Percentiles rank a stretch among this genome's conserved stretches.
Conservation (phyloP, 805 yeast species). For the Yamadazyma philogaea region DNA sequence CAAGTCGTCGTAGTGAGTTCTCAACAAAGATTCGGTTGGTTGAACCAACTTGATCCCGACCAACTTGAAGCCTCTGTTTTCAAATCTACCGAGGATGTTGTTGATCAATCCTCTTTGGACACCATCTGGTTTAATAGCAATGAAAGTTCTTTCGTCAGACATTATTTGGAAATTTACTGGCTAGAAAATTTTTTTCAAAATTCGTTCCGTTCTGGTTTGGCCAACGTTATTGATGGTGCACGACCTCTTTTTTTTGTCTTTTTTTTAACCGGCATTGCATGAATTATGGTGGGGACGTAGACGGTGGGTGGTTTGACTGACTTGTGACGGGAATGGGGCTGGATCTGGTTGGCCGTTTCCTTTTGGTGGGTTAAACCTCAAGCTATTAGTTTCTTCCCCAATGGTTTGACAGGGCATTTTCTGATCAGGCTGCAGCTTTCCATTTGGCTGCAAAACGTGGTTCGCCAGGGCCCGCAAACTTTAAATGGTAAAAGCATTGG, state of each 20-base stretch:
- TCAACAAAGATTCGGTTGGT: constrained; percentile 83
- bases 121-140: constrained; percentile 98
- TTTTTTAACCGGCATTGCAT: too few species aligned
- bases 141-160: constrained; percentile 84
- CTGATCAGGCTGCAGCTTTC: too few species aligned
- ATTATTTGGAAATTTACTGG: constrained; percentile 22
- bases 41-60: constrained; percentile 90
- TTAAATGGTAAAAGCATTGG: too few species aligned
- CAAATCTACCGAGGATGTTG: constrained; percentile 88
- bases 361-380: too few species aligned
- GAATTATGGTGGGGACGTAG: too few species aligned
- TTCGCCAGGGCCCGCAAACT: background rate
- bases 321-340: too few species aligned
- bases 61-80: constrained; percentile 95
- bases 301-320: too few species aligned
- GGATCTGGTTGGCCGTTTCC: too few species aligned
- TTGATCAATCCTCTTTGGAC: constrained; percentile 98
- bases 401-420: too few species aligned
- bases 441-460: background rate
- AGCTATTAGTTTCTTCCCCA: too few species aligned
- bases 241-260: too few species aligned
- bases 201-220: background rate
- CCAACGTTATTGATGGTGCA: background rate
- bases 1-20: constrained; percentile 94
- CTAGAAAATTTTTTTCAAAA: constrained; percentile 5